Conservation (phyloP, 305 asterid species). For the Fraxinus velutina region DNA sequence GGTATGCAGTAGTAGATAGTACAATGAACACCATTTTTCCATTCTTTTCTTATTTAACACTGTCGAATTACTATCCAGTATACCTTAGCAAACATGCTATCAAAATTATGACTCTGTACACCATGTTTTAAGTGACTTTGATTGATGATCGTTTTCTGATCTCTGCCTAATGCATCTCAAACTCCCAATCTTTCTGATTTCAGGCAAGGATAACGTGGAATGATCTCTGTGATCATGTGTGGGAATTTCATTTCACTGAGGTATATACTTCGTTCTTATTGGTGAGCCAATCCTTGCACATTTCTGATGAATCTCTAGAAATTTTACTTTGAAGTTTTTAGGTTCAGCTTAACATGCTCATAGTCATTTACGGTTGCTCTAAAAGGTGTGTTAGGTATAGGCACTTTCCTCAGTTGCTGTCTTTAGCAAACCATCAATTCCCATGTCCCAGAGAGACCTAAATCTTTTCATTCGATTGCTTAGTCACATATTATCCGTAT, state of each 20-base stretch:
- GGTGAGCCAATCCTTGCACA: neutral
- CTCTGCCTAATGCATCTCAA: constrained; percentile 19
- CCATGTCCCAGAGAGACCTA: neutral
- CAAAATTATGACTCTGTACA: neutral
- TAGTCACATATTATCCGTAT: neutral
- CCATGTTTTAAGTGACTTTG: neutral
- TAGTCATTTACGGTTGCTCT: neutral
- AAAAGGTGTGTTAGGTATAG: neutral
- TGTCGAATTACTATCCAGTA: neutral
- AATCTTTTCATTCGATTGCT: neutral
- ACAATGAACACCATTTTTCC: neutral
- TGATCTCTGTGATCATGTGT: constrained; percentile 69
- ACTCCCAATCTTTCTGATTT: constrained; percentile 25
- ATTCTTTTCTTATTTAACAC: neutral
- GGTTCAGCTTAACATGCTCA: neutral
- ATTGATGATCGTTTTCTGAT: neutral
- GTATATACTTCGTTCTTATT: constrained; percentile 31
- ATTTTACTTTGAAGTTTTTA: neutral
- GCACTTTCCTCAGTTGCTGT: neutral
- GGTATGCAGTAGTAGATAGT: neutral
- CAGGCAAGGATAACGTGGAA: constrained; percentile 66
- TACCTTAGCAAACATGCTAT: neutral
- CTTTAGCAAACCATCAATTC: neutral
- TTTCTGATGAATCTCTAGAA: neutral
- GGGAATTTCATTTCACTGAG: constrained; percentile 79